Percentiles rank a stretch among this genome's conserved stretches.
phyloP scores from a whole-genome alignment of 1,284 basidiomycete species.

The Cryptococcus maquisensis region DNA sequence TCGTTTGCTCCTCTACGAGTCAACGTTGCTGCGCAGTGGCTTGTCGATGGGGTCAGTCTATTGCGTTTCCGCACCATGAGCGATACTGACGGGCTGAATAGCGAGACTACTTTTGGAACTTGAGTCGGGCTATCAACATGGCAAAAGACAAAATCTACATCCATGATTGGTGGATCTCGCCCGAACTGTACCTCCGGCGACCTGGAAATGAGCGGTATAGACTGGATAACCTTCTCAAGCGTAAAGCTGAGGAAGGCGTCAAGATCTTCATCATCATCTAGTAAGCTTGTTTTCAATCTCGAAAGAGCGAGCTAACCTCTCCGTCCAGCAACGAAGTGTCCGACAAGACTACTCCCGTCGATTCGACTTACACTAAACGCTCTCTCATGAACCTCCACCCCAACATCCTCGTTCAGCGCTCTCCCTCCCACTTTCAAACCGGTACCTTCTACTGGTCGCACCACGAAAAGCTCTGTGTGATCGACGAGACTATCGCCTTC shows the following conservation, averaged over 20 bases:
- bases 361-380: conserved; percentile 88
- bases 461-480: conserved; percentile 97
- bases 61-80: not conserved
- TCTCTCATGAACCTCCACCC: conserved; percentile 78
- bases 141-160: conserved; percentile 88
- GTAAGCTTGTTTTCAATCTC: conserved; percentile 52
- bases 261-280: conserved; percentile 96
- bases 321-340: conserved; percentile 82
- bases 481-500: conserved; percentile 95
- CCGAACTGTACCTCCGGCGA: conserved; percentile 77
- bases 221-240: conserved; percentile 78
- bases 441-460: conserved; percentile 99
- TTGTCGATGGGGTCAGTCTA: conserved; percentile 84
- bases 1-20: conserved; percentile 91
- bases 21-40: conserved; percentile 95
- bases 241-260: conserved; percentile 93
- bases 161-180: conserved; percentile 82
- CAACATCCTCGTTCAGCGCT: conserved; percentile 95
- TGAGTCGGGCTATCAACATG: conserved; percentile 86
- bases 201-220: conserved; percentile 82
- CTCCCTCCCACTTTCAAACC: conserved; percentile 94
- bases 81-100: conserved; percentile 33
- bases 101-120: conserved; percentile 96
- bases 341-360: conserved; percentile 89
- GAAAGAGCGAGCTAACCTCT: not conserved